Conservation (phyloP, 2,329 filamentous ascomycete genomes). For the Chaetothyriales sp. region DNA sequence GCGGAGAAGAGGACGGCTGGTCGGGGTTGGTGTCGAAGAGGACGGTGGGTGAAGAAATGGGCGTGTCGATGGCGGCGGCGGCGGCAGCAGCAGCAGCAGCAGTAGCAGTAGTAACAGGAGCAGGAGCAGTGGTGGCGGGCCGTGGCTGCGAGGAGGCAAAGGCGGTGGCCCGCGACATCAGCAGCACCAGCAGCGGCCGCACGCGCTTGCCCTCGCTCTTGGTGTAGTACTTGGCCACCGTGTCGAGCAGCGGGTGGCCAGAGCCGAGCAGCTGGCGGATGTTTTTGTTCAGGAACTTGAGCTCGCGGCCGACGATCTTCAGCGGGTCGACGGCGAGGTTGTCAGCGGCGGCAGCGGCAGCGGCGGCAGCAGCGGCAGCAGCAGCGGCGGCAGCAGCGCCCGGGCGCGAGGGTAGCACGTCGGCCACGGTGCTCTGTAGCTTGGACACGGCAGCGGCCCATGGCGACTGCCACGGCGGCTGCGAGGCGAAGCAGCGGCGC, state of each 20-base stretch:
- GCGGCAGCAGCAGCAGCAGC: conserved; percentile 18
- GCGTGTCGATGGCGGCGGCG: conserved; percentile 38
- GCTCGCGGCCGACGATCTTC: conserved; percentile 82
- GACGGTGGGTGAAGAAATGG: conserved; percentile 47
- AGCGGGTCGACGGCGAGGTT: conserved; percentile 74
- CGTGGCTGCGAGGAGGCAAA: conserved; percentile 52
- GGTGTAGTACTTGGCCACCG: conserved; percentile 95
- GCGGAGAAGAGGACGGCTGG: conserved; percentile 35
- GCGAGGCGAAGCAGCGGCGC: conserved; percentile 9
- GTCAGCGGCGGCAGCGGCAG: conserved; percentile 24
- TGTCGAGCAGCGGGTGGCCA: conserved; percentile 85
- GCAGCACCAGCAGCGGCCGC: conserved; percentile 79
- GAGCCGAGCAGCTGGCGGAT: conserved; percentile 87
- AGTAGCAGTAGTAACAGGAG: conserved; percentile 4
- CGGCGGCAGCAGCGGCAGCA: too few relatives aligned
- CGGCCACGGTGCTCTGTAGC: conserved; percentile 36
- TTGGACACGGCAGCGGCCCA: conserved; percentile 37
- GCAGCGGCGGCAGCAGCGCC: too few relatives aligned
- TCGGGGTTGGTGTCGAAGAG: conserved; percentile 75
- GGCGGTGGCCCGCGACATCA: conserved; percentile 93
- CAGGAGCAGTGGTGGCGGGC: conserved; percentile 8
- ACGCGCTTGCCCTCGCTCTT: conserved; percentile 94
- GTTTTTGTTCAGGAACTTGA: conserved; percentile 90
- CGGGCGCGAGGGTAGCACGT: conserved; percentile 26
- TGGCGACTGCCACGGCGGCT: conserved; percentile 15